Base-by-base conservation (phyloP, 805 yeast genomes). In the Wickerhamomyces bisporus region DNA sequence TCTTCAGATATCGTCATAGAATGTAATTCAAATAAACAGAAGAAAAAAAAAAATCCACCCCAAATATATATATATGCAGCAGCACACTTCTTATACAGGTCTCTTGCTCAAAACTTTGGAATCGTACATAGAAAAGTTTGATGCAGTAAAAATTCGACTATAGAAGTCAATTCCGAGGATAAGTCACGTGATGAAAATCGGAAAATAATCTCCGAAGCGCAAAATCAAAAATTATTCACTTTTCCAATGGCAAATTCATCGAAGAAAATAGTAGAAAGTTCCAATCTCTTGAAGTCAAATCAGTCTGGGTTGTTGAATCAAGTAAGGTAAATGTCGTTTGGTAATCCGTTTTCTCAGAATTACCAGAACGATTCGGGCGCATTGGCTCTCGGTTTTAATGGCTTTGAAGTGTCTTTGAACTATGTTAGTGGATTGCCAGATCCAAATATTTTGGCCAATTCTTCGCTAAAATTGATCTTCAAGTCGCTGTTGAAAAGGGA, bases 391-490 rank as follows among this genome's bases (percentile, higher is more conserved):
- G 73, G 73, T 2, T 60, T 59, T 42, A 62, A 62, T 36, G 71
- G 71, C 20, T 63, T 60, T 41, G 78, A 73, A 33, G 79, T 84
- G 1, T 77, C 94, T 2, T 59, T 86, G 38, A 80, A 80, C 53
- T 88, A 85, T 58, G 73, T 86, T 44, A 77, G 83, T 12, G 94
- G 93, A 3, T 58, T 80, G 5, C 95, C 95, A 1, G 91, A 86
- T 48, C 76, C 84, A 8, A 71, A 71, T 32, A 48, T 64, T 11
- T 49, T 80, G 6, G 42, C 62, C 10, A 62, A 77, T 30, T 66
- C 81, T 2, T 62, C 65, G 10, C 58, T 83, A 39, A 72, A 73
- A 30, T 64, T 88, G 10, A 65, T 79, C n/a, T 82, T 88, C 66
- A 88, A 84, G 55, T 76, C 84, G 9, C 59, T 89, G 35, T 56